These are phyloP conservation scores for Sporormia fimetaria DNA, from an alignment of 495 filamentous ascomycete genomes.

Conservation along the genomic window DNA sequence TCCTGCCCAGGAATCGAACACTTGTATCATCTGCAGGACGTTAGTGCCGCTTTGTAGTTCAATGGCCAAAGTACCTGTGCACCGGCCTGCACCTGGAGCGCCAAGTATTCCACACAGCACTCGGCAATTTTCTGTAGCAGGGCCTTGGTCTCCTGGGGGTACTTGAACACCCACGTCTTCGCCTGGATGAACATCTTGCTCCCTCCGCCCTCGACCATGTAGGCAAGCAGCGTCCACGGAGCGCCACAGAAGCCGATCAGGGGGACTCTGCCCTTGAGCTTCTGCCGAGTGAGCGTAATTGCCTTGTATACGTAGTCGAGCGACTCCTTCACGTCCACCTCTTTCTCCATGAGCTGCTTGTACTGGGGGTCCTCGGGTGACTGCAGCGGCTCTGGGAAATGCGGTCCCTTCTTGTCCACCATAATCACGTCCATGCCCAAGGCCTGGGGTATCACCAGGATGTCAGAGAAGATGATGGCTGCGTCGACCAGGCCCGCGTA, in stretches of 20 bases:
- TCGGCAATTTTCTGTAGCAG: slow-evolving; percentile 84
- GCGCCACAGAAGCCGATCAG: slow-evolving; percentile 96
- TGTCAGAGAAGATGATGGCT: slow-evolving; percentile 98
- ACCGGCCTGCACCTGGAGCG: slow-evolving; percentile 80
- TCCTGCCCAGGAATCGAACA: slow-evolving; percentile 98
- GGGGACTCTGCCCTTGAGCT: slow-evolving; percentile 77
- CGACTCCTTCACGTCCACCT: slow-evolving; percentile 73
- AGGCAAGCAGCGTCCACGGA: slow-evolving; percentile 92
- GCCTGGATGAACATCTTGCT: slow-evolving; percentile 81
- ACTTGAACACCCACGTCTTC: slow-evolving; percentile 94
- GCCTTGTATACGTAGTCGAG: slow-evolving; percentile 92
- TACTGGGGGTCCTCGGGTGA: slow-evolving; percentile 74
- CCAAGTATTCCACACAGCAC: slow-evolving; percentile 87
- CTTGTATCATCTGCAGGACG: slow-evolving; percentile 61
- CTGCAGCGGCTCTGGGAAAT: slow-evolving; percentile 75
- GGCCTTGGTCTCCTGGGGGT: slow-evolving; percentile 64
- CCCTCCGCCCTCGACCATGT: slow-evolving; percentile 97
- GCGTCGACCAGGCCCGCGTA: slow-evolving; percentile 86
- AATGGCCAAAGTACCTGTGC: slow-evolving; percentile 47
- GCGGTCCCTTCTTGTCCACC: slow-evolving; percentile 89
- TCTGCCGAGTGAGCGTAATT: slow-evolving; percentile 80
- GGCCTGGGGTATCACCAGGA: slow-evolving; percentile 92
- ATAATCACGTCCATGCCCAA: slow-evolving; percentile 97
- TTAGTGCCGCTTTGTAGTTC: neutral
- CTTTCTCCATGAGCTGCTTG: slow-evolving; percentile 55